Conservation (phyloP, 2,329 filamentous ascomycete genomes). For the Penicillium janthinellum region DNA sequence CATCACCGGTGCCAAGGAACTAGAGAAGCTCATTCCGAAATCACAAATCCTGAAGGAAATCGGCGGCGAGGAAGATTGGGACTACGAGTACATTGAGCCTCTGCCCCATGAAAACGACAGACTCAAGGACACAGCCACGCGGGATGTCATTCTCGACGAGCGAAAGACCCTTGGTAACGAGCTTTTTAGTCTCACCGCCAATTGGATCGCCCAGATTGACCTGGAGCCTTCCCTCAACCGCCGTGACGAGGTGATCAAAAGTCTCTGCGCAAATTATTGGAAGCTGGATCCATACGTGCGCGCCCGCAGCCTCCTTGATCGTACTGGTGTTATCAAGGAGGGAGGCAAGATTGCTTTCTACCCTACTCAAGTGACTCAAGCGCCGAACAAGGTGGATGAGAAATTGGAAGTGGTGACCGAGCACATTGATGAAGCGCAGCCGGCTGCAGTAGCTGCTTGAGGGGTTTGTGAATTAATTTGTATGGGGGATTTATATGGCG, state of each 20-base stretch:
- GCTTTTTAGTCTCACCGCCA: conserved; percentile 14
- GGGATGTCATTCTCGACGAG: conserved; percentile 7
- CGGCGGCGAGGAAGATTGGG: conserved; percentile 18
- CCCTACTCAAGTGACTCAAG: conserved; percentile 1
- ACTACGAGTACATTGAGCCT: conserved; percentile 17
- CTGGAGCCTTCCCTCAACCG: background rate
- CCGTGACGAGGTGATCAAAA: conserved; percentile 12
- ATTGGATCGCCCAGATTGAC: conserved; percentile 10
- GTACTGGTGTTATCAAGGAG: conserved; percentile 20
- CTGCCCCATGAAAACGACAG: conserved; percentile 12
- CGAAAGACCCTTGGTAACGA: conserved; percentile 14
- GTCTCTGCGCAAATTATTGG: conserved; percentile 19
- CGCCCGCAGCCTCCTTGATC: conserved; percentile 16
- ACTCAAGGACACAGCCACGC: conserved; percentile 8
- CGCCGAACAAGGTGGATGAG: background rate
- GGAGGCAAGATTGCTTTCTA: conserved; percentile 21
- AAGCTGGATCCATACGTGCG: conserved; percentile 20
- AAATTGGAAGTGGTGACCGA: background rate
- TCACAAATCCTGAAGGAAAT: conserved; percentile 20
- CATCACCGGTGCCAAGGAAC: conserved; percentile 15
- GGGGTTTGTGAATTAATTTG: background rate
- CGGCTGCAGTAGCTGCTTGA: background rate
- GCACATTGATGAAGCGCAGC: background rate
- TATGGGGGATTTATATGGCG: background rate
- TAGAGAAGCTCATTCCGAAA: conserved; percentile 15